These are phyloP conservation scores for Escallonia rubra DNA, from an alignment of 129 eudicot species.

Conservation along the genomic window DNA sequence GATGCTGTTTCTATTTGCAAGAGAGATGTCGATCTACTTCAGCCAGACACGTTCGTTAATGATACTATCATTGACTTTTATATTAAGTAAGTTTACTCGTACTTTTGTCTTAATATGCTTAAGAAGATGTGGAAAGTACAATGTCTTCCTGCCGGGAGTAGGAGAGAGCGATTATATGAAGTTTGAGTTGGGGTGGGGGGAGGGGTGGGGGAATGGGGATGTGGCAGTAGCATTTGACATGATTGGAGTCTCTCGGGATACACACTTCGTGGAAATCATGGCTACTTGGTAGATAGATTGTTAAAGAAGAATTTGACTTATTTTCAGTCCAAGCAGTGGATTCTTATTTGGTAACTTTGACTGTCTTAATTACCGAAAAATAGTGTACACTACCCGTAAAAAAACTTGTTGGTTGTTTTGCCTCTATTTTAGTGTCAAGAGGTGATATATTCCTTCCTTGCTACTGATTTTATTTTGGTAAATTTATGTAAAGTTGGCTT, in stretches of 20 bases:
- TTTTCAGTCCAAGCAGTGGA: background rate
- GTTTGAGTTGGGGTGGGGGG: background rate
- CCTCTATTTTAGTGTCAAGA: conserved; percentile 1
- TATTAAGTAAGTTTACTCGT: conserved; percentile 59
- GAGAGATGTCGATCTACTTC: conserved; percentile 80
- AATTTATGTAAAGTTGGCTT: background rate
- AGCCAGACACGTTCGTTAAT: conserved; percentile 81
- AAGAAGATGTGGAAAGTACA: background rate
- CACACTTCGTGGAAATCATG: too few relatives aligned
- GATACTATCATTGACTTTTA: conserved; percentile 95
- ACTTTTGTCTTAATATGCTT: background rate
- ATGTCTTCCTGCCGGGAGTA: background rate
- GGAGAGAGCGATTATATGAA: background rate
- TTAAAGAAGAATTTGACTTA: background rate
- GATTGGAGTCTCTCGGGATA: background rate
- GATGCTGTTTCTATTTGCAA: conserved; percentile 90
- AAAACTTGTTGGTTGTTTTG: too few relatives aligned
- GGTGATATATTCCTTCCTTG: background rate
- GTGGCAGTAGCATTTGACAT: background rate
- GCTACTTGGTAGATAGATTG: too few relatives aligned
- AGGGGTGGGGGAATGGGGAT: background rate
- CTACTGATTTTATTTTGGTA: conserved; percentile 3
- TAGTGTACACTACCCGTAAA: too few relatives aligned
- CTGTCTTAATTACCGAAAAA: background rate
- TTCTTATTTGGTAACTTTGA: background rate